These are phyloP conservation scores for Gentiana macrophylla DNA, from an alignment of 257 asterid species.

Conservation along the genomic window DNA sequence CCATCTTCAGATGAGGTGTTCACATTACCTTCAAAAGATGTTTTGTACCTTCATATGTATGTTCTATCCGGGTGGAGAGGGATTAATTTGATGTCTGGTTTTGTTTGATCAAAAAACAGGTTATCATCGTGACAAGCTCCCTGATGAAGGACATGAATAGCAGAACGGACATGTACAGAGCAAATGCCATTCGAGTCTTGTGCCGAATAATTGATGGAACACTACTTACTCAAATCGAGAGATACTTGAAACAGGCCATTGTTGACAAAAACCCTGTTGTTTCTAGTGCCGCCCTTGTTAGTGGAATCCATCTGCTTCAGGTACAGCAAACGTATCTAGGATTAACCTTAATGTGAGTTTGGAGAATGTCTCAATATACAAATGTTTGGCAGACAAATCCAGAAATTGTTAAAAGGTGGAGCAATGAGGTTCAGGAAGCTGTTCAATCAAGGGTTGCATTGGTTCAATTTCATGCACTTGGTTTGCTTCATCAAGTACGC, in stretches of 20 bases:
- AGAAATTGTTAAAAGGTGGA: slow-evolving; percentile 93
- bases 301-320: slow-evolving; percentile 91
- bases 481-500: slow-evolving; percentile 79
- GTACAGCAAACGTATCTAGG: slow-evolving; percentile 21
- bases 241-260: slow-evolving; percentile 93
- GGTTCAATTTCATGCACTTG: slow-evolving; percentile 93
- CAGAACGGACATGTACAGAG: slow-evolving; percentile 93
- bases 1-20: slow-evolving; percentile 90
- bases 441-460: slow-evolving; percentile 92
- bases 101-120: slow-evolving; percentile 35
- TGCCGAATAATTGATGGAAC: slow-evolving; percentile 92
- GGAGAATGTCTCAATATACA: neutral
- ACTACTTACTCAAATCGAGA: slow-evolving; percentile 84
- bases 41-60: neutral
- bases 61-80: slow-evolving; percentile 11
- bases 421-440: slow-evolving; percentile 97
- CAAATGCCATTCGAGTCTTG: slow-evolving; percentile 92
- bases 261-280: slow-evolving; percentile 94
- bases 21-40: slow-evolving; percentile 1
- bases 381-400: slow-evolving; percentile 58
- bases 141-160: slow-evolving; percentile 97
- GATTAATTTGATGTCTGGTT: slow-evolving; percentile 11
- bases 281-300: slow-evolving; percentile 95
- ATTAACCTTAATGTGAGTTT: neutral
- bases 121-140: slow-evolving; percentile 94